Evolutionary conservation across 2,329 filamentous ascomycete genomes (phyloP), one percentile per base, ranked within the genome.

Genomic region (Periconia sp.): DNA sequence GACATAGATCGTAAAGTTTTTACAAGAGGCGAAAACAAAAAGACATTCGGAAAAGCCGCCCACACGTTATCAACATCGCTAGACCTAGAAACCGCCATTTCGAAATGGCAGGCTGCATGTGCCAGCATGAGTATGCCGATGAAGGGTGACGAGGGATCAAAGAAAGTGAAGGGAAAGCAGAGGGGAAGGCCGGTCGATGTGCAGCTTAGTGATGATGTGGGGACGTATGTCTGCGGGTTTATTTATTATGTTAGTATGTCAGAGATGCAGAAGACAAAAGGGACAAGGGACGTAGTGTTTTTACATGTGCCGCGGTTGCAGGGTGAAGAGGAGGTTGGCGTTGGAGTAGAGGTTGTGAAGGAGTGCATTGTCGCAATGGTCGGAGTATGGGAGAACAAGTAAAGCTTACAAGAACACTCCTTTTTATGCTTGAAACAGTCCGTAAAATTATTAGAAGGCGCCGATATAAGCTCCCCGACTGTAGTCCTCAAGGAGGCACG

Each of bases 1-100:
- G 90, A 95, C 64, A 81, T 91, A n/a, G 84, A 91, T 54, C 82
- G 77, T 25, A 59, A 56, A 4, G 57, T 64, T 4, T 61, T 68
- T 12, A 66, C 38, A 47, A 65, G 44, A 43, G 57, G 40, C 52
- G 68, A 42, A 42, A 63, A 48, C 24, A 57, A 53, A 36, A 59
- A 51, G 13, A 23, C 40, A 1, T 61, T 54, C 22, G 55, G 50
- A 3, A 61, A 58, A 33, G 42, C 5, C 24, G 63, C 21, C 43
- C 56, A 15, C 52, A 55, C 1, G 48, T 50, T 5, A 45, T 69
- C 13, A 52, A 30, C 25, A 36, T 43, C 23, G 39, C 40, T 25
- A 53, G 56, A 26, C 42, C 37, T 8, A 42, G 46, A 21, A 19
- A 24, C 4, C 35, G 26, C 5, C 25, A n/a, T n/a, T n/a, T n/a